Conservation (phyloP, 768 basidiomycete species). For the Mycena alexandri region DNA sequence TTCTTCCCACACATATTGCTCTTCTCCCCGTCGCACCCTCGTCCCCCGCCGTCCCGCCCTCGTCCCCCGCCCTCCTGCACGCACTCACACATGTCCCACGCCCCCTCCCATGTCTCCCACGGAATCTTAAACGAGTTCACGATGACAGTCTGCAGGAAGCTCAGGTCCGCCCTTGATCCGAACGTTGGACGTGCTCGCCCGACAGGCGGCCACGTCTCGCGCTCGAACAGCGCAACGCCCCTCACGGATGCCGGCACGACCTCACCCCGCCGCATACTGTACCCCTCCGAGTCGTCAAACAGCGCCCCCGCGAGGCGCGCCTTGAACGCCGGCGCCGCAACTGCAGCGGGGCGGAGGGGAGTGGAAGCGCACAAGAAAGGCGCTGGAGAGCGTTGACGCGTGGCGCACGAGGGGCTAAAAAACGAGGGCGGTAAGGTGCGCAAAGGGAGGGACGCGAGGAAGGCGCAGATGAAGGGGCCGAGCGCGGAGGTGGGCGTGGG, state of each 20-base stretch:
- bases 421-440: slow-evolving; percentile 72
- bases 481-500: slow-evolving; percentile 50
- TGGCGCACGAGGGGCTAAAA: slow-evolving; percentile 72
- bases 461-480: slow-evolving; percentile 63
- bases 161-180: slow-evolving; percentile 87
- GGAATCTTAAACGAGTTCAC: slow-evolving; percentile 76
- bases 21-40: too few relatives aligned
- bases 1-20: too few relatives aligned
- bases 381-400: slow-evolving; percentile 72
- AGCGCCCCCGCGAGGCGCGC: slow-evolving; percentile 76
- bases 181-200: too few relatives aligned
- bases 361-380: slow-evolving; percentile 77
- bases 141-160: slow-evolving; percentile 87
- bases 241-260: slow-evolving; percentile 29
- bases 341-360: slow-evolving; percentile 72
- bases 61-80: too few relatives aligned
- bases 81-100: too few relatives aligned
- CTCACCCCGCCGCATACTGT: slow-evolving; percentile 52
- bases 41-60: too few relatives aligned
- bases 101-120: too few relatives aligned
- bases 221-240: slow-evolving; percentile 67
- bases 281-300: slow-evolving; percentile 80
- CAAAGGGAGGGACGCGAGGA: slow-evolving; percentile 72
- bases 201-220: slow-evolving; percentile 88
- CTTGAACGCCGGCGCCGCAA: slow-evolving; percentile 79